These are phyloP conservation scores for Hyphodiscus hymeniophilus DNA, from an alignment of 495 filamentous ascomycete species.

Conservation along the genomic window DNA sequence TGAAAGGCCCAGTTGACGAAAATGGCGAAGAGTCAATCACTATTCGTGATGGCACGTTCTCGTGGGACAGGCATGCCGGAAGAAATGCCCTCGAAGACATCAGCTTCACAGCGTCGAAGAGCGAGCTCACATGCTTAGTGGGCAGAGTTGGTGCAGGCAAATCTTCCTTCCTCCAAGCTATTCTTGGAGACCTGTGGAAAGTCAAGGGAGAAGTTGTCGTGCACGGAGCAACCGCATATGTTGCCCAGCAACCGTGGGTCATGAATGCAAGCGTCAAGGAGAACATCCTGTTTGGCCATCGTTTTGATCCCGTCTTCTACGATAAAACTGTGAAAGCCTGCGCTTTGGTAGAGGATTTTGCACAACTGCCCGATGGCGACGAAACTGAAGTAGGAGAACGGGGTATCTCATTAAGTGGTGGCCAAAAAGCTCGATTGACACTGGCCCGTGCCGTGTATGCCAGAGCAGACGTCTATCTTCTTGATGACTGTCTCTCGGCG, in stretches of 20 bases:
- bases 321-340: constrained; percentile 91
- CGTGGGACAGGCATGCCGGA: constrained; percentile 76
- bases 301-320: constrained; percentile 92
- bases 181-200: constrained; percentile 90
- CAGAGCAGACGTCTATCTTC: constrained; percentile 89
- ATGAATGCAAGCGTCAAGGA: constrained; percentile 97
- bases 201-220: constrained; percentile 75
- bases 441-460: constrained; percentile 95
- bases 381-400: constrained; percentile 95
- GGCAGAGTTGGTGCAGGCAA: constrained; percentile 95
- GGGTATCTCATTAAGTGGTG: constrained; percentile 93
- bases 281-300: constrained; percentile 95
- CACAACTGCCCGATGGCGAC: constrained; percentile 88
- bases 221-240: constrained; percentile 78
- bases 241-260: constrained; percentile 87
- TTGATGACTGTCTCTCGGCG: constrained; percentile 91
- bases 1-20: constrained; percentile 55
- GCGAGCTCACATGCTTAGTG: constrained; percentile 86
- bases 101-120: constrained; percentile 78
- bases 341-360: constrained; percentile 85
- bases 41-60: constrained; percentile 81
- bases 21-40: constrained; percentile 76
- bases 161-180: constrained; percentile 78
- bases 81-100: constrained; percentile 66
- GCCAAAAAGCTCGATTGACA: constrained; percentile 93